Percentiles rank a stretch among this genome's conserved stretches.
Conservation (phyloP, 1,139 yeast species). For the Lodderomyces beijingensis region DNA sequence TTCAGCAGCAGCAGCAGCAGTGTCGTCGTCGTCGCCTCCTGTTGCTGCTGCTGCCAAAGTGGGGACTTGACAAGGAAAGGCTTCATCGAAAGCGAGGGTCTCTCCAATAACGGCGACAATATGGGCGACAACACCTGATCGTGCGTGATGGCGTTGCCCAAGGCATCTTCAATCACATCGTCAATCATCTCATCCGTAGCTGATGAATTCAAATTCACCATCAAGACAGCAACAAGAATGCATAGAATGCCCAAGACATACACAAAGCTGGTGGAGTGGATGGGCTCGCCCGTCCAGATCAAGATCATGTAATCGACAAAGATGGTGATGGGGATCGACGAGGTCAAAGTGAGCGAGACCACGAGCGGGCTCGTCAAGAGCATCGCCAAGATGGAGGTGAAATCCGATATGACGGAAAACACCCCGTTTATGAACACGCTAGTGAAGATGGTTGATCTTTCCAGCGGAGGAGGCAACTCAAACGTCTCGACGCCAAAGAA, state of each 20-base stretch:
- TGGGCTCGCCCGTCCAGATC: constrained; percentile 16
- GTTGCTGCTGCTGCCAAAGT: neutral
- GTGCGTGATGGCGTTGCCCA: constrained; percentile 43
- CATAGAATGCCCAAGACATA: constrained; percentile 46
- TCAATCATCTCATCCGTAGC: constrained; percentile 45
- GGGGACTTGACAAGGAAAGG: constrained; percentile 5
- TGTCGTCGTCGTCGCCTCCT: neutral
- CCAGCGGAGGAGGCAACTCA: constrained; percentile 31
- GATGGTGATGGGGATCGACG: constrained; percentile 51
- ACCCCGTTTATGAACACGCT: constrained; percentile 40
- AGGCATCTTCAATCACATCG: constrained; percentile 44
- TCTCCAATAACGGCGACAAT: constrained; percentile 34
- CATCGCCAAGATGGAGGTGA: constrained; percentile 46
- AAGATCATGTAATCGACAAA: constrained; percentile 39
- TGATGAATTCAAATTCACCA: constrained; percentile 41
- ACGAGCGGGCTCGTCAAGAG: constrained; percentile 52
- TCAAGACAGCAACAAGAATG: constrained; percentile 43
- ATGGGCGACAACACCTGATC: constrained; percentile 47
- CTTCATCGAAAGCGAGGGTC: constrained; percentile 1
- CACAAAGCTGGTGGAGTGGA: constrained; percentile 21
- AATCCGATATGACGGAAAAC: constrained; percentile 47
- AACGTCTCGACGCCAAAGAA: constrained; percentile 34
- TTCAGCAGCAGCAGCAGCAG: too few species aligned
- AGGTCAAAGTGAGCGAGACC: constrained; percentile 48
- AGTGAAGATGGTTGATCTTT: constrained; percentile 24